Percentiles rank a stretch among this genome's conserved stretches.
These are phyloP conservation scores for Pythium apleroticum DNA, from an alignment of 352 stramenopile species.

Conservation along the genomic window DNA sequence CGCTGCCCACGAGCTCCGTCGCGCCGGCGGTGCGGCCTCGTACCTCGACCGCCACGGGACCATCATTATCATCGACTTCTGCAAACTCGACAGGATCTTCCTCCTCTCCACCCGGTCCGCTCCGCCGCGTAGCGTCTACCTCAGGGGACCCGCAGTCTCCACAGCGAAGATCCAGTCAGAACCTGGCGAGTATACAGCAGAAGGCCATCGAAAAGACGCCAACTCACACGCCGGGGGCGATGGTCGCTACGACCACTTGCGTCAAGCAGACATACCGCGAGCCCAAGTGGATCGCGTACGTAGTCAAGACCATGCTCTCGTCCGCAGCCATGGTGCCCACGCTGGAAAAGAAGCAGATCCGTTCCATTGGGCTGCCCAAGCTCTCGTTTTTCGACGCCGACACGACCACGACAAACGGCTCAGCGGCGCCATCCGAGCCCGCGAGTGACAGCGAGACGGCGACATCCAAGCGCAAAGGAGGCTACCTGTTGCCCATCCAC, in stretches of 20 bases:
- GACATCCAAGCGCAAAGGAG: slow-evolving; percentile 25
- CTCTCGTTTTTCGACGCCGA: slow-evolving; percentile 48
- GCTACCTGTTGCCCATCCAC: slow-evolving; percentile 51
- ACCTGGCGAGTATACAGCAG: background rate
- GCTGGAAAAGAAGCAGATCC: slow-evolving; percentile 73
- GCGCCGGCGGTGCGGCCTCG: background rate
- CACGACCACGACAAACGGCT: background rate
- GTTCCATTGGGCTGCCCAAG: slow-evolving; percentile 46
- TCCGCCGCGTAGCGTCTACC: background rate
- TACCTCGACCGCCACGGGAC: too few relatives aligned
- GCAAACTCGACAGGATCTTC: background rate
- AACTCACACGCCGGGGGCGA: background rate
- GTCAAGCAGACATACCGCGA: slow-evolving; percentile 58
- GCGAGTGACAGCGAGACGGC: slow-evolving; percentile 7
- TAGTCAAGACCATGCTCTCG: slow-evolving; percentile 68
- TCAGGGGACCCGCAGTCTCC: background rate
- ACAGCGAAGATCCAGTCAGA: background rate
- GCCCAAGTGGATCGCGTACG: slow-evolving; percentile 68
- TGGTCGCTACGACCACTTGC: slow-evolving; percentile 41
- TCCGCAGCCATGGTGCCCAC: slow-evolving; percentile 59
- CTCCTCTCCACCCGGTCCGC: background rate
- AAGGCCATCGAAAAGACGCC: background rate
- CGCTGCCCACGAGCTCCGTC: slow-evolving; percentile 31
- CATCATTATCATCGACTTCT: background rate
- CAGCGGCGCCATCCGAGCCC: background rate